These are phyloP conservation scores for Strobilomyces echinocephalus DNA, from an alignment of 768 basidiomycete genomes.

Conservation along the genomic window DNA sequence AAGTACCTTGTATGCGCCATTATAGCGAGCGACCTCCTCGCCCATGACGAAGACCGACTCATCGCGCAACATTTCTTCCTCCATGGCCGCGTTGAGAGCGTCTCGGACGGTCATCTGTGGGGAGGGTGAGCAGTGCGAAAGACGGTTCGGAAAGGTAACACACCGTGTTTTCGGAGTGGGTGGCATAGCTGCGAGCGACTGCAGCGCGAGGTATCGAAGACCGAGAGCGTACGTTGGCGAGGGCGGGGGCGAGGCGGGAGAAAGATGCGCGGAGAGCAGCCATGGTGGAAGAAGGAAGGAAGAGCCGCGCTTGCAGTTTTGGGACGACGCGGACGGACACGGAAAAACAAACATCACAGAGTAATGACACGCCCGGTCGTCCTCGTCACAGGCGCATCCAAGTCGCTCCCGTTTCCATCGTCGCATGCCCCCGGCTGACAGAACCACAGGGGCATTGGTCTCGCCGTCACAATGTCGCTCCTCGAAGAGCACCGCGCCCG, in stretches of 20 bases:
- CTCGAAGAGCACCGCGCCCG: constrained; percentile 56
- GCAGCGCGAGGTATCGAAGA: constrained; percentile 41
- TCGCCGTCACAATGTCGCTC: constrained; percentile 68
- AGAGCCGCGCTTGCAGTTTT: constrained; percentile 14
- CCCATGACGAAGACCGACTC: constrained; percentile 93
- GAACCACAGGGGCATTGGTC: constrained; percentile 63
- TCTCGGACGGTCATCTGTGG: constrained; percentile 95
- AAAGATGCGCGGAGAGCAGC: constrained; percentile 54
- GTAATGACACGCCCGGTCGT: constrained; percentile 49
- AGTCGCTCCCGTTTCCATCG: constrained; percentile 33
- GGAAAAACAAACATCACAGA: constrained; percentile 8
- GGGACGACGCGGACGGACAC: constrained; percentile 21
- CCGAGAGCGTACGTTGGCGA: constrained; percentile 39
- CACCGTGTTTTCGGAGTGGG: constrained; percentile 48
- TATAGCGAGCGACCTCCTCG: constrained; percentile 98
- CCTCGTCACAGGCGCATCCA: constrained; percentile 83
- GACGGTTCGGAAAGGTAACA: constrained; percentile 27
- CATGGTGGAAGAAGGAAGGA: constrained; percentile 39
- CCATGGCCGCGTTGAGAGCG: constrained; percentile 95
- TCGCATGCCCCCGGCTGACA: not conserved
- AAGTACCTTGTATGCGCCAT: constrained; percentile 89
- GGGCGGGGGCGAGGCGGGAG: constrained; percentile 55
- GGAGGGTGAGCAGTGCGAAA: constrained; percentile 14
- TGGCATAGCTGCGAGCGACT: constrained; percentile 59
- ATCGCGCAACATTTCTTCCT: constrained; percentile 98